Conservation (phyloP, 169 alveolate genomes). For the Pseudocohnilembus persalinus region DNA sequence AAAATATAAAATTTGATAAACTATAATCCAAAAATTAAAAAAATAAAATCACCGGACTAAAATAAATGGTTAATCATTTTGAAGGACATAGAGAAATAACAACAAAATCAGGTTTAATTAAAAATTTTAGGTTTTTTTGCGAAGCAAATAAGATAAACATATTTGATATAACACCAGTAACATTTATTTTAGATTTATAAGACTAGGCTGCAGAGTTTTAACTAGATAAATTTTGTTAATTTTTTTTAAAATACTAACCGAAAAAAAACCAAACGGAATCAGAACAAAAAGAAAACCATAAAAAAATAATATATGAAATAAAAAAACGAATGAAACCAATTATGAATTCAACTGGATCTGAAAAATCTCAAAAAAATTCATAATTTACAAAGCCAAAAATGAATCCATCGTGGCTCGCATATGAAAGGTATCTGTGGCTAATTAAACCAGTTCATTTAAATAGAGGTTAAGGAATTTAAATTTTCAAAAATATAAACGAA, state of each 20-base stretch:
- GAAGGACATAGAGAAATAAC: conserved; percentile 56
- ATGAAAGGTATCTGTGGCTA: conserved; percentile 47
- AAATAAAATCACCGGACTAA: not conserved
- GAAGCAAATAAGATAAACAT: conserved; percentile 10
- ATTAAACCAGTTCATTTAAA: conserved; percentile 55
- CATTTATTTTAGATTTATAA: conserved; percentile 20
- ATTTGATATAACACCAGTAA: conserved; percentile 40
- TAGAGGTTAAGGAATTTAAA: conserved; percentile 58
- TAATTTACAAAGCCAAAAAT: conserved; percentile 1
- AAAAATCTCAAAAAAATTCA: not conserved
- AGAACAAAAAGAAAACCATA: conserved; percentile 13
- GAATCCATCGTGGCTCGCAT: not conserved
- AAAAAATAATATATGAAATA: not conserved
- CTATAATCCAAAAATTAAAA: not conserved
- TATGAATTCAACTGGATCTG: not conserved
- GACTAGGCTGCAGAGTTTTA: not conserved
- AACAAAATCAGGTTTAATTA: conserved; percentile 52
- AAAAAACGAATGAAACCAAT: not conserved
- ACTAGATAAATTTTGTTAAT: conserved; percentile 2
- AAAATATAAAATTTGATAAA: conserved; percentile 36
- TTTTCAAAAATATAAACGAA: conserved; percentile 31
- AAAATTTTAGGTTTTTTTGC: conserved; percentile 49
- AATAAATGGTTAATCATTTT: conserved; percentile 51
- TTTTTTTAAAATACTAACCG: conserved; percentile 11
- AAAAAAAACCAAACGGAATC: not conserved